Evolutionary conservation across 768 basidiomycete species (phyloP).

Genomic region (Pholiota molesta): DNA sequence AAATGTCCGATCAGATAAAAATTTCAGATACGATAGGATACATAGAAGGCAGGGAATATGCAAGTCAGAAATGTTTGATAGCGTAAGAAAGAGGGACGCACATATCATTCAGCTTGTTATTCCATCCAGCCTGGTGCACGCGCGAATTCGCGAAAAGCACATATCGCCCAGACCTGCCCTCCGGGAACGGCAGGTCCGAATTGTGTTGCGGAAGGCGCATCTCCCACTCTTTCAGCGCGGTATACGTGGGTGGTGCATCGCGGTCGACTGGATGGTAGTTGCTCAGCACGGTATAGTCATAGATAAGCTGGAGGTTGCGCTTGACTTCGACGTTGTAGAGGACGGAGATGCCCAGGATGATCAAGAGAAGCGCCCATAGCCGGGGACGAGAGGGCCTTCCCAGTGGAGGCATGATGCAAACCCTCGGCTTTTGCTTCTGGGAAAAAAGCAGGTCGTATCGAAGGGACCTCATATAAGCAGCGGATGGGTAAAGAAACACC

Average conservation of each 20-base stretch:
- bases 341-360: slow-evolving; percentile 13
- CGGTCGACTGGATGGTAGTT: background rate
- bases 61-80: background rate
- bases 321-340: slow-evolving; percentile 14
- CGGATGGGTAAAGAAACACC: background rate
- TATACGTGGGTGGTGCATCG: slow-evolving; percentile 20
- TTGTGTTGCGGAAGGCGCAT: slow-evolving; percentile 54
- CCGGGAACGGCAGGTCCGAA: slow-evolving; percentile 48
- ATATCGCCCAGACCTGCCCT: slow-evolving; percentile 51
- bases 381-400: slow-evolving; percentile 14
- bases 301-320: slow-evolving; percentile 11
- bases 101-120: slow-evolving; percentile 57
- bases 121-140: slow-evolving; percentile 48
- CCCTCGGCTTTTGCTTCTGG: slow-evolving; percentile 16
- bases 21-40: background rate
- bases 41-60: background rate
- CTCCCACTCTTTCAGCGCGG: slow-evolving; percentile 39
- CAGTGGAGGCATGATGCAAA: slow-evolving; percentile 8
- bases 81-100: slow-evolving; percentile 27
- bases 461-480: slow-evolving; percentile 6
- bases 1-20: background rate
- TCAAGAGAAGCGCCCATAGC: slow-evolving; percentile 11
- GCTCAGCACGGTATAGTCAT: slow-evolving; percentile 5
- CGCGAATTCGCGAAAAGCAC: slow-evolving; percentile 49
- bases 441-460: slow-evolving; percentile 2